Evolutionary conservation across 495 filamentous ascomycete species (phyloP), one percentile per base, ranked within the genome.

Genomic region (Pseudotulostoma volvatum): DNA sequence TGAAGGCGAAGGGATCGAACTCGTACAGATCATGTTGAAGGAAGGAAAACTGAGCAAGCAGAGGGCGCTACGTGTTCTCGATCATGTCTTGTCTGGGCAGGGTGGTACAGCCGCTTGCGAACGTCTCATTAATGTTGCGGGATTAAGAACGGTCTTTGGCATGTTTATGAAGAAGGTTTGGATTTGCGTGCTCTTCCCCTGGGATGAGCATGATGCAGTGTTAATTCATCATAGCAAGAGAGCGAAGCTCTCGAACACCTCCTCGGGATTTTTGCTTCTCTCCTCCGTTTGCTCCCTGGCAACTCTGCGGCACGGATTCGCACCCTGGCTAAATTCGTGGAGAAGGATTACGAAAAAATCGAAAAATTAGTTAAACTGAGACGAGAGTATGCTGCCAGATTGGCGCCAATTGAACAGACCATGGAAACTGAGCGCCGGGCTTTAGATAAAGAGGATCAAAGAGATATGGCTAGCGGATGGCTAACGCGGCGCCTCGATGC

Each of bases 311-410:
- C 73, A n/a, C 68, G 90, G 1, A 86, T 95, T 20, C 71, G 90
- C 1, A 71, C 80, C 4, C 68, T 96, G 0, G 90, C 86, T 2
- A 99, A 99, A 49, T 96, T 99, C 53, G 79, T 92, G 31, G 87
- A 95, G 59, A 88, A 81, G 46, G 80, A 94, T 41, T 95, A 92
- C 52, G 81, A 85, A 42, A 92, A 93, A 58, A 74, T 81, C 9
- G 60, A 48, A 7, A 79, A 74, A 48, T 64, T 93, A 1, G 56
- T 90, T 31, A 66, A 67, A 44, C 56, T 94, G 25, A 64, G 92
- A 31, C 62, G 74, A 18, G 79, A 83, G 9, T 93, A 82, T 55
- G 71, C 72, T 0, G 59, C 72, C 0, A 71, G 74, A 19, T 53
- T 96, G 0, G 61, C 50, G 0, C 57, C 68, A 0, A 77, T 81